Evolutionary conservation across 1,284 basidiomycete species (phyloP).

Genomic region (Apiotrichum akiyoshidainum): DNA sequence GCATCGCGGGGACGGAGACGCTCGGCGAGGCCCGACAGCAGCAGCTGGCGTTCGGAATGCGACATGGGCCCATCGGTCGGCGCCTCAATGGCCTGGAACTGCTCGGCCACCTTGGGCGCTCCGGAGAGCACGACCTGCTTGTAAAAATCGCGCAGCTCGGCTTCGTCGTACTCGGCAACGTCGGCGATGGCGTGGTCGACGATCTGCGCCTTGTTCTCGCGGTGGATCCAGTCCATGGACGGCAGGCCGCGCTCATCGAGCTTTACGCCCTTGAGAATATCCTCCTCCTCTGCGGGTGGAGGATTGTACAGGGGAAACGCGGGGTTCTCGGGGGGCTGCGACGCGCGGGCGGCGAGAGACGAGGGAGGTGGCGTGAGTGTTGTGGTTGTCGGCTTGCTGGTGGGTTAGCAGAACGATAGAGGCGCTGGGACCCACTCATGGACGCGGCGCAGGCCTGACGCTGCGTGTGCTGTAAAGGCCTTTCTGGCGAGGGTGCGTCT

Average conservation of each 20-base stretch:
- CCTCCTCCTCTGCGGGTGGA: background rate
- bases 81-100: conserved; percentile 13
- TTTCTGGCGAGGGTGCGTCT: conserved; percentile 21
- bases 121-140: conserved; percentile 31
- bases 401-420: background rate
- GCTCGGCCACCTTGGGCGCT: conserved; percentile 8
- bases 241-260: conserved; percentile 17
- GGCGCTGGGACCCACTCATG: background rate
- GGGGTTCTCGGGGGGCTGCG: background rate
- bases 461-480: background rate
- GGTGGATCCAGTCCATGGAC: conserved; percentile 19
- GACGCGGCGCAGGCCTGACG: background rate
- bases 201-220: conserved; percentile 22
- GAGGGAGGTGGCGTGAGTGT: background rate
- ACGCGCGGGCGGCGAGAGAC: background rate
- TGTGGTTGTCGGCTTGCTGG: background rate
- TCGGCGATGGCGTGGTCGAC: conserved; percentile 19
- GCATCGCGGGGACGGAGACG: conserved; percentile 2
- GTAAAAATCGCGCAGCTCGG: conserved; percentile 36
- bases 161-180: conserved; percentile 29
- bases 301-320: conserved; percentile 22
- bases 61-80: conserved; percentile 4
- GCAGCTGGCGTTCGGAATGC: conserved; percentile 2
- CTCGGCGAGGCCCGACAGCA: conserved; percentile 8
- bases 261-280: background rate